Percentiles rank a stretch among this genome's conserved stretches.
Evolutionary conservation across 164 flowering plant genomes (phyloP).

Genomic region (Chimonanthus praecox): DNA sequence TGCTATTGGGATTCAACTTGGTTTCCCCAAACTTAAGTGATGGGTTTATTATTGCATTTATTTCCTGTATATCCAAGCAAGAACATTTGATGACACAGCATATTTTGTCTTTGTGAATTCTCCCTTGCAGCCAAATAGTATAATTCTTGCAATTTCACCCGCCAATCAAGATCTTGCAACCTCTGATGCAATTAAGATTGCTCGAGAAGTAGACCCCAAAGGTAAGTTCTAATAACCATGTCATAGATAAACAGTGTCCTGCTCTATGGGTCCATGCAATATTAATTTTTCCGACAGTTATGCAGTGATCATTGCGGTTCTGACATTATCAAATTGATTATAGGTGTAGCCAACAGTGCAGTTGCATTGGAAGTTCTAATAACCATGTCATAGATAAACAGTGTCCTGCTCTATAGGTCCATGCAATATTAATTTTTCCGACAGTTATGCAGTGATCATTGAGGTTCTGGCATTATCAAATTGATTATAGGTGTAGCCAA

Average conservation of each 20-base stretch:
- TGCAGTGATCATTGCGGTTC: not conserved
- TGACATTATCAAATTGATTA: not conserved
- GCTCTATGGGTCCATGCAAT: not conserved
- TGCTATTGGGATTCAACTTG: not conserved
- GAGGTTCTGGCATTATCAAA: not conserved
- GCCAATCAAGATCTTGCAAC: slow-evolving; percentile 99
- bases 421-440: not conserved
- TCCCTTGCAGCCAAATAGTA: slow-evolving; percentile 79
- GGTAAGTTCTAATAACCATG: slow-evolving; percentile 32
- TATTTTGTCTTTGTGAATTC: not conserved
- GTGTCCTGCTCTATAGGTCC: not conserved
- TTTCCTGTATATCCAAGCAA: not conserved
- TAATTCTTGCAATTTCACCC: slow-evolving; percentile 87
- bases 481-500: not conserved
- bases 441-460: not conserved
- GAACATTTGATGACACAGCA: not conserved
- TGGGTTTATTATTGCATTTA: not conserved
- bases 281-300: not conserved
- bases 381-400: not conserved
- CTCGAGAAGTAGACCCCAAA: slow-evolving; percentile 93
- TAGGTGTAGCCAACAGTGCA: not conserved
- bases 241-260: not conserved
- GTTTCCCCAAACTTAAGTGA: not conserved
- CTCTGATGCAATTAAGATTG: slow-evolving; percentile 93
- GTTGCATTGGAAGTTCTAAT: not conserved